Evolutionary conservation across 352 stramenopile genomes (phyloP).

Genomic region (Peronospora farinosa): DNA sequence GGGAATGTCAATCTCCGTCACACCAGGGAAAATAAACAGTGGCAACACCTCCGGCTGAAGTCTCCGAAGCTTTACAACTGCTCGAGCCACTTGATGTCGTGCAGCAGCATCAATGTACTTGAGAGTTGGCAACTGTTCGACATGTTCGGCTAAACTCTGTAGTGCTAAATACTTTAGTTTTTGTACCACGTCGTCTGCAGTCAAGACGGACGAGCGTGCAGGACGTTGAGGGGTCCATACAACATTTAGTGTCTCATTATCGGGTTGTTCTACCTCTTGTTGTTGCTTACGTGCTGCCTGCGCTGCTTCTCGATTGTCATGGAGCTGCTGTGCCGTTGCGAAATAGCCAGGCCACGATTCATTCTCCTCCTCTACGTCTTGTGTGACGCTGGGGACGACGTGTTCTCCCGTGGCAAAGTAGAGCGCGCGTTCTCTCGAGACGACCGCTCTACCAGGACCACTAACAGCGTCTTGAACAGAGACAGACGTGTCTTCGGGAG

Average conservation of each 20-base stretch:
- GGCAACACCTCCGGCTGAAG: slow-evolving; percentile 65
- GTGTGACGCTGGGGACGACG: neutral
- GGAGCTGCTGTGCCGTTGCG: slow-evolving; percentile 50
- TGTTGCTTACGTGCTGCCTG: slow-evolving; percentile 50
- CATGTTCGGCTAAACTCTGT: slow-evolving; percentile 48
- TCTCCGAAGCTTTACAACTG: slow-evolving; percentile 47
- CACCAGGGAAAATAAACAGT: slow-evolving; percentile 77
- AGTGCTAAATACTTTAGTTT: slow-evolving; percentile 52
- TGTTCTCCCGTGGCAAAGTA: slow-evolving; percentile 43
- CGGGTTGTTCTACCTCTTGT: slow-evolving; percentile 23
- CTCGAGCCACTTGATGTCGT: slow-evolving; percentile 50
- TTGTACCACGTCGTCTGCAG: slow-evolving; percentile 41
- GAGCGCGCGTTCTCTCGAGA: slow-evolving; percentile 38
- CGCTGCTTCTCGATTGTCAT: slow-evolving; percentile 53
- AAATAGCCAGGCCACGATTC: slow-evolving; percentile 79
- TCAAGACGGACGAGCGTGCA: slow-evolving; percentile 40
- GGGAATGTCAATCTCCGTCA: slow-evolving; percentile 74
- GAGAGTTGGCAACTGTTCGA: slow-evolving; percentile 59
- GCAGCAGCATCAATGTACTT: slow-evolving; percentile 63
- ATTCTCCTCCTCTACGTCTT: slow-evolving; percentile 3
- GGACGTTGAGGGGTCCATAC: slow-evolving; percentile 52
- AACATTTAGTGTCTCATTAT: slow-evolving; percentile 12
- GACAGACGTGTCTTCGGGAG: neutral
- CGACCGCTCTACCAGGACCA: slow-evolving; percentile 22
- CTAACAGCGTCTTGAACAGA: slow-evolving; percentile 3